These are phyloP conservation scores for Malassezia yamatoensis DNA, from an alignment of 1,284 basidiomycete species.

Conservation along the genomic window DNA sequence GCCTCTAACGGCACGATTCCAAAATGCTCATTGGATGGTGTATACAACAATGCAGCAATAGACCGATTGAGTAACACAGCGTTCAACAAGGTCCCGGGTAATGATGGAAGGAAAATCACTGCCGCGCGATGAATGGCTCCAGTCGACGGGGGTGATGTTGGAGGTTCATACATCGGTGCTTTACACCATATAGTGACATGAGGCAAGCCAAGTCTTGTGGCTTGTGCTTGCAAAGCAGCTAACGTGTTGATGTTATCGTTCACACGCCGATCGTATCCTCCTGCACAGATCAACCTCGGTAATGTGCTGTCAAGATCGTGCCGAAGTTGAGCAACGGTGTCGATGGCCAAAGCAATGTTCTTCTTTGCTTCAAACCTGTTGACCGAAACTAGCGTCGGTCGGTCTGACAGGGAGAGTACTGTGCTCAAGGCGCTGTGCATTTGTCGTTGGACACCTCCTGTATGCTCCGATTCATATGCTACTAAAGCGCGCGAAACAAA, in stretches of 20 bases:
- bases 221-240: slow-evolving; percentile 30
- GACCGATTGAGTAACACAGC: slow-evolving; percentile 25
- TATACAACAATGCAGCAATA: slow-evolving; percentile 62
- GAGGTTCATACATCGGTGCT: slow-evolving; percentile 36
- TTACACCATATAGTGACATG: slow-evolving; percentile 40
- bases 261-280: slow-evolving; percentile 65
- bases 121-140: slow-evolving; percentile 12
- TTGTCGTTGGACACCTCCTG: slow-evolving; percentile 48
- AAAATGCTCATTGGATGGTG: slow-evolving; percentile 90
- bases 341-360: slow-evolving; percentile 70
- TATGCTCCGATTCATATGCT: slow-evolving; percentile 15
- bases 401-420: slow-evolving; percentile 13
- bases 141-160: slow-evolving; percentile 24
- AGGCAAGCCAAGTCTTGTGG: slow-evolving; percentile 49
- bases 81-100: slow-evolving; percentile 35
- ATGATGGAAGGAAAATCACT: slow-evolving; percentile 37
- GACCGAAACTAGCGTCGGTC: slow-evolving; percentile 72
- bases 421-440: slow-evolving; percentile 16
- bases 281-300: slow-evolving; percentile 49
- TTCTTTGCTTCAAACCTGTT: slow-evolving; percentile 97
- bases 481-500: slow-evolving; percentile 21
- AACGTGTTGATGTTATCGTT: slow-evolving; percentile 61
- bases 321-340: slow-evolving; percentile 58
- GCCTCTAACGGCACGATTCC: slow-evolving; percentile 93
- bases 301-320: background rate